Conservation (phyloP, 768 basidiomycete genomes). For the Mycena filopes region DNA sequence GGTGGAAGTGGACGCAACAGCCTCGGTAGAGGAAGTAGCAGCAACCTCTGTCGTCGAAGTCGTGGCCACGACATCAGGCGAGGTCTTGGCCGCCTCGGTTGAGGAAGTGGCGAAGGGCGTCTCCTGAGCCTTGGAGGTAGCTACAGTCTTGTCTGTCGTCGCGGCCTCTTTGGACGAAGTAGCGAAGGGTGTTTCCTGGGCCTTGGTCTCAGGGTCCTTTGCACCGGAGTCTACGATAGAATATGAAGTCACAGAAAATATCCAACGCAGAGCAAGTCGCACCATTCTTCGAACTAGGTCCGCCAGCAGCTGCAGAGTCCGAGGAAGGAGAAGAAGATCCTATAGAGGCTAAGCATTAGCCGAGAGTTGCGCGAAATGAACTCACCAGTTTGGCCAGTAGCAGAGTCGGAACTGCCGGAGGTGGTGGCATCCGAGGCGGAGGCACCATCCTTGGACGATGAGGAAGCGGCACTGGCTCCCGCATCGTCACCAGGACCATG, state of each 20-base stretch:
- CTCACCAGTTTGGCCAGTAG: slow-evolving; percentile 8
- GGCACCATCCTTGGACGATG: slow-evolving; percentile 16
- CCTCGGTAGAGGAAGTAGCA: not conserved
- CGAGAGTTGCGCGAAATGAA: not conserved
- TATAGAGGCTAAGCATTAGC: not conserved
- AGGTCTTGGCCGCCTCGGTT: not conserved
- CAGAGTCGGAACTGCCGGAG: too few species aligned
- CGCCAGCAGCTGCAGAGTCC: slow-evolving; percentile 32
- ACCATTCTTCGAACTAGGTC: slow-evolving; percentile 19
- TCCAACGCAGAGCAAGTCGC: not conserved
- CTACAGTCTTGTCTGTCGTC: not conserved
- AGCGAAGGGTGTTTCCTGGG: not conserved
- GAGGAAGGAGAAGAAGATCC: slow-evolving; percentile 10
- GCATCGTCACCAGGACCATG: slow-evolving; percentile 18
- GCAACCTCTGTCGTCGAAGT: not conserved
- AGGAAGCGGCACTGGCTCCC: slow-evolving; percentile 10
- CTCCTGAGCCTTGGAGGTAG: slow-evolving; percentile 8
- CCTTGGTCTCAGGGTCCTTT: not conserved
- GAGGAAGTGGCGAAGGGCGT: not conserved
- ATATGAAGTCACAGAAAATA: too few species aligned
- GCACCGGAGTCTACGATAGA: not conserved
- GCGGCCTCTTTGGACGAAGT: not conserved
- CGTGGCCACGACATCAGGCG: not conserved
- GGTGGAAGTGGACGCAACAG: too few species aligned
- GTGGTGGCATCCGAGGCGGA: slow-evolving; percentile 2